phyloP scores from a whole-genome alignment of 148 eudicot species.

The Vaccinium myrtillus region DNA sequence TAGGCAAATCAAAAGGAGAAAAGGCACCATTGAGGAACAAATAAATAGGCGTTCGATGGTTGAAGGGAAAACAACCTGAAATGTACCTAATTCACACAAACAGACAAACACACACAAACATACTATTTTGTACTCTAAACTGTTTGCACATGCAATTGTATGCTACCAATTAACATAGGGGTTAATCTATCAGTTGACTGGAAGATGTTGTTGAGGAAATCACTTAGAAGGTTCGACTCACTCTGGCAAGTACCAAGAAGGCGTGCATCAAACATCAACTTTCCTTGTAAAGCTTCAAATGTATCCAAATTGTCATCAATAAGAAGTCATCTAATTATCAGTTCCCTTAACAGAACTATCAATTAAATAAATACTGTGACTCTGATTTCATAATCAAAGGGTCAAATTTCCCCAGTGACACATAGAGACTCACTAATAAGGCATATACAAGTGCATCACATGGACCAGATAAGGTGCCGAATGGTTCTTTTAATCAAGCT shows the following conservation, averaged over 20 bases:
- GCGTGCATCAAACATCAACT: not conserved
- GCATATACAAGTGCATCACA: not conserved
- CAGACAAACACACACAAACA: not conserved
- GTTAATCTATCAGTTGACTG: not conserved
- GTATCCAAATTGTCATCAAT: not conserved
- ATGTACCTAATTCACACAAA: no score
- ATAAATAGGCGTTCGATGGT: no score
- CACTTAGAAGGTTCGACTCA: not conserved
- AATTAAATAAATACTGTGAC: not conserved
- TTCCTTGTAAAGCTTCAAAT: not conserved
- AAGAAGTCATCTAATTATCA: not conserved
- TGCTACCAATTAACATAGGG: not conserved
- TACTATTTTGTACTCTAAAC: not conserved
- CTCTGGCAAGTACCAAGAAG: not conserved
- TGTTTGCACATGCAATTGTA: not conserved
- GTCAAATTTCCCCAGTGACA: not conserved
- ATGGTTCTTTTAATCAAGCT: not conserved
- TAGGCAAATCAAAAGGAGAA: no score
- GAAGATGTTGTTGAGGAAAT: not conserved
- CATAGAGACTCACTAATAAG: not conserved
- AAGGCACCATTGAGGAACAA: no score
- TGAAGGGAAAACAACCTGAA: no score
- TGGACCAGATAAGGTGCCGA: not conserved
- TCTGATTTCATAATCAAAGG: not conserved
- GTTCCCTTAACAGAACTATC: not conserved